phyloP scores from a whole-genome alignment of 2,329 filamentous ascomycete species.

The Reticulascus tulasneorum region DNA sequence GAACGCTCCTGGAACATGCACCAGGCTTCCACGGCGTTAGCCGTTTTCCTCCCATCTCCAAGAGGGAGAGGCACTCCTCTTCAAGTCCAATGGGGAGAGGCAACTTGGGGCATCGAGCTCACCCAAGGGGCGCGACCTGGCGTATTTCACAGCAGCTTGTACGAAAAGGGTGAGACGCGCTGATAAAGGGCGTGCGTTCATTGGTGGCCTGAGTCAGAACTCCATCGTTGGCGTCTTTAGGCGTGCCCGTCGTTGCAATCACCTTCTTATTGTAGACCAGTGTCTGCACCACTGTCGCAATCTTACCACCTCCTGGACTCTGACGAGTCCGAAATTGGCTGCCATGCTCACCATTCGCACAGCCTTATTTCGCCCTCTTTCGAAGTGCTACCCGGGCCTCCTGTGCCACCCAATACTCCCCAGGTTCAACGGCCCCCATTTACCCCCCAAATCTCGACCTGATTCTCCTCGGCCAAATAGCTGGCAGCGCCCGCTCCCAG shows the following conservation, averaged over 20 bases:
- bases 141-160: conserved; percentile 10
- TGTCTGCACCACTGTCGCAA: conserved; percentile 12
- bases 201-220: conserved; percentile 15
- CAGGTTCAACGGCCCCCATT: too few species aligned
- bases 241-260: conserved; percentile 6
- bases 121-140: conserved; percentile 4
- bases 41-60: too few species aligned
- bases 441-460: conserved; percentile 10
- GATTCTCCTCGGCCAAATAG: conserved; percentile 10
- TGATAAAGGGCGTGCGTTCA: conserved; percentile 8
- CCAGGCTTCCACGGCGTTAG: conserved; percentile 13
- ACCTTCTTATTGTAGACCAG: conserved; percentile 16
- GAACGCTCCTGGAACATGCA: conserved; percentile 15
- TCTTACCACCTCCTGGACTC: conserved; percentile 12
- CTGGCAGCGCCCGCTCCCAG: conserved; percentile 11
- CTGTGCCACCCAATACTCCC: too few species aligned
- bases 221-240: conserved; percentile 12
- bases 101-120: too few species aligned
- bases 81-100: too few species aligned
- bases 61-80: too few species aligned
- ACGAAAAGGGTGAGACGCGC: conserved; percentile 12
- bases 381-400: too few species aligned
- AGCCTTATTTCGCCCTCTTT: conserved; percentile 1
- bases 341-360: conserved; percentile 11
- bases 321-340: conserved; percentile 12